These are phyloP conservation scores for Cercospora brassicicola DNA, from an alignment of 2,329 filamentous ascomycete genomes.

Conservation along the genomic window DNA sequence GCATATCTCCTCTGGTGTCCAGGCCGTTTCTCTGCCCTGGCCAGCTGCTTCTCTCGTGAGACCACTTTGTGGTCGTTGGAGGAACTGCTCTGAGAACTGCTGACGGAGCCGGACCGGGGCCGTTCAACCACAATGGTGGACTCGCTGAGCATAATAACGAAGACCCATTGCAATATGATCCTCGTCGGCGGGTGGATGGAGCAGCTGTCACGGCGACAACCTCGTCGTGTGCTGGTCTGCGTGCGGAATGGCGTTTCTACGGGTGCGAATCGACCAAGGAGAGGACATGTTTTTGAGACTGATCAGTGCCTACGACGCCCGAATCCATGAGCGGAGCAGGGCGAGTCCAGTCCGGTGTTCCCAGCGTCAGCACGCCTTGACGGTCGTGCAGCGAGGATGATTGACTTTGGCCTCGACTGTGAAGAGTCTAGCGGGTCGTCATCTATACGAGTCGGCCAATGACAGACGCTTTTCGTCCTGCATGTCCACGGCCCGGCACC, in stretches of 20 bases:
- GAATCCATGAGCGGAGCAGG: constrained; percentile 15
- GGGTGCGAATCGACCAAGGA: constrained; percentile 25
- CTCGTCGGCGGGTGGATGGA: neutral
- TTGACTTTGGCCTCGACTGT: constrained; percentile 8
- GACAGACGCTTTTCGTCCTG: neutral
- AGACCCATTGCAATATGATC: constrained; percentile 17
- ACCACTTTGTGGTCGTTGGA: constrained; percentile 13
- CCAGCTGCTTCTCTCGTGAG: constrained; percentile 18
- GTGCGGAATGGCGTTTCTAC: constrained; percentile 19
- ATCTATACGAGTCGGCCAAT: constrained; percentile 18
- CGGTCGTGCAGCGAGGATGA: neutral
- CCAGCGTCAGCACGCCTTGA: neutral
- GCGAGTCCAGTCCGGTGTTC: constrained; percentile 6
- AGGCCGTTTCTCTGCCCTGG: constrained; percentile 23
- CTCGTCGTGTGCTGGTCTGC: constrained; percentile 10
- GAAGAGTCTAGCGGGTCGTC: neutral
- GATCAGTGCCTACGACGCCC: constrained; percentile 19
- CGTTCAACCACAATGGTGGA: constrained; percentile 21
- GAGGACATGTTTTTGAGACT: constrained; percentile 20
- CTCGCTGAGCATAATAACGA: constrained; percentile 21
- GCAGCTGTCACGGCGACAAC: constrained; percentile 8
- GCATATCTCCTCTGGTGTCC: constrained; percentile 30
- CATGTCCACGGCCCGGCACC: neutral
- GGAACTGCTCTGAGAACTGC: constrained; percentile 15
- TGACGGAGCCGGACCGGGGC: constrained; percentile 18